A percentile compares a stretch with the other conserved stretches of the same genome.
Evolutionary conservation across 805 yeast species (phyloP).

Genomic region (Metschnikowia continentalis): DNA sequence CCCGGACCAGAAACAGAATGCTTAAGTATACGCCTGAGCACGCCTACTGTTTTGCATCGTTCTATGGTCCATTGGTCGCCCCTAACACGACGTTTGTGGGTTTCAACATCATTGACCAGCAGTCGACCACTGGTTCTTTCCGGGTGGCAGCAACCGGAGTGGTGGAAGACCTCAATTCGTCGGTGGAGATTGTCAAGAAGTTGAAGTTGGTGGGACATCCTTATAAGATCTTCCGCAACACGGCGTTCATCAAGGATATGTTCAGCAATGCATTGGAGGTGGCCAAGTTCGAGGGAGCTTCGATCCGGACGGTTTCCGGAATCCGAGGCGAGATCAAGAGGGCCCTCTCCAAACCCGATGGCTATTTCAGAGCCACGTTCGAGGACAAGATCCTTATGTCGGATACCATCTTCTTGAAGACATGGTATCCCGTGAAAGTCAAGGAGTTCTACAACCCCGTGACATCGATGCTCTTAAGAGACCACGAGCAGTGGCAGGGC

Average conservation of each 20-base stretch:
- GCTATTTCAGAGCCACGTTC: constrained; percentile 92
- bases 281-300: constrained; percentile 97
- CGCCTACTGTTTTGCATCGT: constrained; percentile 91
- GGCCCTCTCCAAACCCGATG: constrained; percentile 91
- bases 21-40: constrained; percentile 98
- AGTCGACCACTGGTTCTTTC: constrained; percentile 83
- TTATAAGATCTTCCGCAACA: constrained; percentile 86
- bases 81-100: constrained; percentile 98
- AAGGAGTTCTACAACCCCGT: constrained; percentile 94
- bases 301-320: constrained; percentile 94
- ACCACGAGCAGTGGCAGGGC: constrained; percentile 90
- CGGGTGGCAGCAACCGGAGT: constrained; percentile 96
- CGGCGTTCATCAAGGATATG: constrained; percentile 97
- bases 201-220: constrained; percentile 94
- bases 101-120: constrained; percentile 79
- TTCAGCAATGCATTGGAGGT: constrained; percentile 88
- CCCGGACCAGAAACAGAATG: constrained; percentile 97
- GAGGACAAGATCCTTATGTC: constrained; percentile 92
- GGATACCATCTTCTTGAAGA: constrained; percentile 83
- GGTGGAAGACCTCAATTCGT: constrained; percentile 86
- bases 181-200: constrained; percentile 91
- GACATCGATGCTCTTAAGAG: constrained; percentile 72
- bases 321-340: constrained; percentile 96
- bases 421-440: constrained; percentile 95
- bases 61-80: constrained; percentile 94